Evolutionary conservation across 805 yeast species (phyloP).

Genomic region (Metschnikowia koreensis): DNA sequence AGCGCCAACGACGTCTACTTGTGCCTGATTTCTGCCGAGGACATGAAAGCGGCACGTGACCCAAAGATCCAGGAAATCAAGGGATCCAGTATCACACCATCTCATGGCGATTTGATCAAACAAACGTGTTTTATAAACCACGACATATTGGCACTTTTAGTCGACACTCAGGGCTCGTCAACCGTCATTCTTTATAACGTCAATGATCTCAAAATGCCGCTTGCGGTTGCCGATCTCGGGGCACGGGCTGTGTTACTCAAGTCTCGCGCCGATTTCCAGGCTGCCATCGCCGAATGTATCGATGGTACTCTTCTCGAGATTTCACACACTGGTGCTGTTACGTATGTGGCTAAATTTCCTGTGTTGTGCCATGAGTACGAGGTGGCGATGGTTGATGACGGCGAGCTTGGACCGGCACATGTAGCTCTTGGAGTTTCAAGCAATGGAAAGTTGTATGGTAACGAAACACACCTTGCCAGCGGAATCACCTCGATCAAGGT

Average conservation of each 20-base stretch:
- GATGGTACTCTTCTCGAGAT: conserved; percentile 57
- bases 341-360: conserved; percentile 54
- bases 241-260: conserved; percentile 56
- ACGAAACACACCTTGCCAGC: conserved; percentile 54
- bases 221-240: conserved; percentile 6
- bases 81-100: conserved; percentile 32
- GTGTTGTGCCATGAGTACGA: conserved; percentile 62
- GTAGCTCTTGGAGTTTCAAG: conserved; percentile 70
- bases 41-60: conserved; percentile 46
- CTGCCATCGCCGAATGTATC: conserved; percentile 56
- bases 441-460: conserved; percentile 71
- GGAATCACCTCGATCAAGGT: conserved; percentile 81
- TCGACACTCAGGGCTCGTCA: conserved; percentile 55
- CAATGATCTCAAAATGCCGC: conserved; percentile 10
- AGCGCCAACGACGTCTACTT: conserved; percentile 32
- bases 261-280: conserved; percentile 50
- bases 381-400: conserved; percentile 31
- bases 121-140: conserved; percentile 62
- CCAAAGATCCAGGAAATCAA: conserved; percentile 41
- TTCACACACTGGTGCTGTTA: conserved; percentile 24
- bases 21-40: conserved; percentile 46
- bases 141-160: conserved; percentile 49
- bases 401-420: conserved; percentile 17
- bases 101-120: conserved; percentile 47
- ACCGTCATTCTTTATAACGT: conserved; percentile 52